Conservation (phyloP, 345 rosid species). For the Hibiscus trionum region DNA sequence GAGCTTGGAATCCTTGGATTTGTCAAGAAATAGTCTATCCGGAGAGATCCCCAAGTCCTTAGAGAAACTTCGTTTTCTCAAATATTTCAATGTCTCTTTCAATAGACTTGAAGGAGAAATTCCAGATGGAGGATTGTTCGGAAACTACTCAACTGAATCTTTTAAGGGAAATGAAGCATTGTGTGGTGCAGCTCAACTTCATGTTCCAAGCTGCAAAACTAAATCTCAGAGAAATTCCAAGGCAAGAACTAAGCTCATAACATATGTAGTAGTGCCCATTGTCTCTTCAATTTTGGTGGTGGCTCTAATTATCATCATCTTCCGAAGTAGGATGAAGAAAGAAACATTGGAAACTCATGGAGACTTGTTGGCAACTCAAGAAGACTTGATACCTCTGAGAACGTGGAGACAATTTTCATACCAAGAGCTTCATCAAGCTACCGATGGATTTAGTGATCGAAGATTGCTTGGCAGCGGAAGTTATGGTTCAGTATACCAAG, state of each 20-base stretch:
- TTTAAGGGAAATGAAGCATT: not conserved
- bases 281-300: not conserved
- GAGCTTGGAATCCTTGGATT: not conserved
- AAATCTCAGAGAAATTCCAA: not conserved
- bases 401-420: not conserved
- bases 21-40: not conserved
- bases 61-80: not conserved
- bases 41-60: not conserved
- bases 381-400: not conserved
- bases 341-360: not conserved
- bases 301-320: not conserved
- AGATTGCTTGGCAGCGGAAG: slow-evolving; percentile 8
- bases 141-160: not conserved
- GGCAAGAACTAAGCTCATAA: not conserved
- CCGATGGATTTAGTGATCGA: not conserved
- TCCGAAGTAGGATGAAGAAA: not conserved
- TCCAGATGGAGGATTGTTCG: not conserved
- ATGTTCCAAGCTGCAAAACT: not conserved
- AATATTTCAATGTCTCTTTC: not conserved
- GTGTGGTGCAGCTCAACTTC: not conserved
- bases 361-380: not conserved
- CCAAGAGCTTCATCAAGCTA: not conserved
- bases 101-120: not conserved
- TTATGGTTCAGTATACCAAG: slow-evolving; percentile 12
- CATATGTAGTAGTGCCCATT: not conserved